Evolutionary conservation across 2,329 filamentous ascomycete species (phyloP), one percentile per base, ranked within the genome.

Genomic region (Colletotrichum karsti): DNA sequence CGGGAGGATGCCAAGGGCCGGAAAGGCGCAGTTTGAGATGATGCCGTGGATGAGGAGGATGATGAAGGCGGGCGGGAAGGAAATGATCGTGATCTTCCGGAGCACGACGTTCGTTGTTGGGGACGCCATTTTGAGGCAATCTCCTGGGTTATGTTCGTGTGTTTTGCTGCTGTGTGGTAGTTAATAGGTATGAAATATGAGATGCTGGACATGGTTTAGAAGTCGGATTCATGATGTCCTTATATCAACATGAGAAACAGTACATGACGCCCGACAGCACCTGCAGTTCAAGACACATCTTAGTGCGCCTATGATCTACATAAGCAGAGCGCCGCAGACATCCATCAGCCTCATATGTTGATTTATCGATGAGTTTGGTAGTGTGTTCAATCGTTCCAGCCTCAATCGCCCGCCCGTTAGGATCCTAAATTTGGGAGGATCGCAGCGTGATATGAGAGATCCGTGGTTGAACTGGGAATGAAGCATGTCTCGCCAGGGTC

Each of bases 11-110:
- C 71, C 71, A 2, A 73, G 42, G 7, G 71, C 71, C 15, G 71
- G 71, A 18, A 73, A 71, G 5, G 64, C 51, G 7, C 22, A 26
- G 7, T 51, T 30, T 12, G 64, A 44, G n/a, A 33, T 42, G 7
- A 71, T 30, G 8, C 65, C 65, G 35, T 68, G 65, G 22, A 62
- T 62, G 7, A 68, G 30, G 30, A 68, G 60, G 13, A 68, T 44
- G 13, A 64, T 59, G 28, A 68, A 55, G 13, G 60, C 65, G 3
- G 61, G 53, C 1, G 53, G 51, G 26, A 73, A 73, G 6, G 62
- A 22, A 35, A 73, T 37, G 9, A 80, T 72, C 51, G 77, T 78
- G 55, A 64, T 55, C 33, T 61, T 54, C 7, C 64, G 65, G 22
- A 71, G 18, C 20, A 50, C 24, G 12, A 58, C 18, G 37, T 26